These are phyloP conservation scores for Neocatenulostroma microsporum DNA, from an alignment of 2,329 filamentous ascomycete genomes.

Conservation along the genomic window DNA sequence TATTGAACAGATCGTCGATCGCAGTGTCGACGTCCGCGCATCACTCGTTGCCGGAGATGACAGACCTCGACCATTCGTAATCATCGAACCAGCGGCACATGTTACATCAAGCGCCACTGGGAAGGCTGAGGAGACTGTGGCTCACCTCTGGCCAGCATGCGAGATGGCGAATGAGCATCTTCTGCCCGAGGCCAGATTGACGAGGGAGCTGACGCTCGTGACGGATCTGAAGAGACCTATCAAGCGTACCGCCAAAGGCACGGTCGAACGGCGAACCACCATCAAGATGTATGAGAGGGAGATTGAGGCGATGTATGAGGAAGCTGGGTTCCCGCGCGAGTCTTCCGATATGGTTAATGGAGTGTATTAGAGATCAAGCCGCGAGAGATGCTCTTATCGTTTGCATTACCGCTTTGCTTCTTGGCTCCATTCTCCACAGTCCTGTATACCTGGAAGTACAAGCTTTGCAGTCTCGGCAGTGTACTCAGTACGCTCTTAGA, in stretches of 20 bases:
- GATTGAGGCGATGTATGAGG: too few species aligned
- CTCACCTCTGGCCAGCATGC: slow-evolving; percentile 9
- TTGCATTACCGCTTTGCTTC: too few species aligned
- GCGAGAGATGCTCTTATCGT: too few species aligned
- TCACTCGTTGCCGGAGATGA: slow-evolving; percentile 11
- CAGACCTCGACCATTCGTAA: slow-evolving; percentile 7
- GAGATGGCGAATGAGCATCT: slow-evolving; percentile 11
- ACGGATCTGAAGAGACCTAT: slow-evolving; percentile 9
- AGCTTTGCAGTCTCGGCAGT: too few species aligned
- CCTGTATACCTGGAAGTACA: too few species aligned
- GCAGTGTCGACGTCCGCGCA: slow-evolving; percentile 2
- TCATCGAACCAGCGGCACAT: slow-evolving; percentile 8
- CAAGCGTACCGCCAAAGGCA: slow-evolving; percentile 10
- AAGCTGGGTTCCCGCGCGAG: too few species aligned
- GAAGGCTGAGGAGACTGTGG: not conserved
- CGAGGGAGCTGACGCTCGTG: slow-evolving; percentile 10
- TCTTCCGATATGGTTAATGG: too few species aligned
- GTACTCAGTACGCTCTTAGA: too few species aligned
- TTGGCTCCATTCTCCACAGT: too few species aligned
- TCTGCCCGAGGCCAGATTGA: slow-evolving; percentile 9
- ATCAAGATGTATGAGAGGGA: slow-evolving; percentile 12
- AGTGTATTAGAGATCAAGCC: too few species aligned
- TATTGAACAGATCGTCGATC: slow-evolving; percentile 13
- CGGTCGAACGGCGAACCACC: slow-evolving; percentile 8
- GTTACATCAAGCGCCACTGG: not conserved